A percentile compares a stretch with the other conserved stretches of the same genome.
These are phyloP conservation scores for Fusarium sp. DNA, from an alignment of 2,329 filamentous ascomycete species.

Conservation along the genomic window DNA sequence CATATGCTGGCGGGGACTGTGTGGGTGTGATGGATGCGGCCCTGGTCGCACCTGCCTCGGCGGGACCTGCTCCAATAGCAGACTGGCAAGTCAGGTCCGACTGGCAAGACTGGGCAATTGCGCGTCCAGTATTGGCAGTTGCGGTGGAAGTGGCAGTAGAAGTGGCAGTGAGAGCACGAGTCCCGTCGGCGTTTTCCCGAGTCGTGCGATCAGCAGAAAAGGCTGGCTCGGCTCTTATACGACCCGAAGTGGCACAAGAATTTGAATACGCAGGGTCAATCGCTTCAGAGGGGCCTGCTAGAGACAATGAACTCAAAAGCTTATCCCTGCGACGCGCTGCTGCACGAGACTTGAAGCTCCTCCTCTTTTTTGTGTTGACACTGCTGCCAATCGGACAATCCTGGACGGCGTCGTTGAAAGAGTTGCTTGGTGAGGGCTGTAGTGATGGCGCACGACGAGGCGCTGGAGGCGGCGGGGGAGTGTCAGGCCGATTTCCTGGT, in stretches of 20 bases:
- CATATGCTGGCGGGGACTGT: conserved; percentile 46
- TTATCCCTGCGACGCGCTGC: conserved; percentile 29
- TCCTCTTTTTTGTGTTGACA: conserved; percentile 49
- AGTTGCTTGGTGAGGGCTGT: conserved; percentile 29
- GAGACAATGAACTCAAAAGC: conserved; percentile 24
- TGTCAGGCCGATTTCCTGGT: conserved; percentile 29
- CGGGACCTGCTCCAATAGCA: conserved; percentile 33
- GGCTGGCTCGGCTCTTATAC: conserved; percentile 23
- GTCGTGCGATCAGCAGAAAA: conserved; percentile 33
- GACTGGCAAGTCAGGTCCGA: conserved; percentile 32
- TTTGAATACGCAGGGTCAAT: conserved; percentile 11
- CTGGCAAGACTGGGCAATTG: conserved; percentile 15
- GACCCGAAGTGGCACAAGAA: conserved; percentile 17
- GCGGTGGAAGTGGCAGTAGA: conserved; percentile 5
- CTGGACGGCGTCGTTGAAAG: conserved; percentile 5
- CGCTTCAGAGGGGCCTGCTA: conserved; percentile 16
- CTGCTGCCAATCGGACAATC: conserved; percentile 24
- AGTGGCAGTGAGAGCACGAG: background rate
- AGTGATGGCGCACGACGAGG: conserved; percentile 36
- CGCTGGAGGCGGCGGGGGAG: conserved; percentile 22
- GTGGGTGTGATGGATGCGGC: conserved; percentile 5
- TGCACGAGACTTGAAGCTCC: conserved; percentile 16
- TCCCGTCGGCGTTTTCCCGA: conserved; percentile 19
- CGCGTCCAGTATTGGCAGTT: conserved; percentile 4
- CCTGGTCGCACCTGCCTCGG: conserved; percentile 36